phyloP scores from a whole-genome alignment of 768 basidiomycete species.

The Psilocybe sp. region DNA sequence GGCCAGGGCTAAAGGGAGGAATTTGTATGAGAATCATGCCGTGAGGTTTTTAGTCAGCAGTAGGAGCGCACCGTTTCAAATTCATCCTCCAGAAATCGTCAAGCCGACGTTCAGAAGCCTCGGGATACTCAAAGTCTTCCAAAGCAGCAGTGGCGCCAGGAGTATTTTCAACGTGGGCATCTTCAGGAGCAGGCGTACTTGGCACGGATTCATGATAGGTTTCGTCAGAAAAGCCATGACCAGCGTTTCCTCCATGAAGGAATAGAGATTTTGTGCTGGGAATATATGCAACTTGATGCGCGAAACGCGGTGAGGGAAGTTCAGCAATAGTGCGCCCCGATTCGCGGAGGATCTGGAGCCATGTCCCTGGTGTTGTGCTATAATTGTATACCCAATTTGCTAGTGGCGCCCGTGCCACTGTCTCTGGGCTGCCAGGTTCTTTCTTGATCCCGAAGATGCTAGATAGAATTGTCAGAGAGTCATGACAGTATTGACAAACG shows the following conservation, averaged over 20 bases:
- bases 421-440: conserved; percentile 32
- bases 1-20: conserved; percentile 43
- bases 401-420: conserved; percentile 40
- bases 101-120: conserved; percentile 45
- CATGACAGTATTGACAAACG: not conserved
- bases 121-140: conserved; percentile 20
- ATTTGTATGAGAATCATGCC: not conserved
- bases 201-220: too few relatives aligned
- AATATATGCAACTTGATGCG: conserved; percentile 79
- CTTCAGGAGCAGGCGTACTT: too few relatives aligned
- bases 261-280: conserved; percentile 51
- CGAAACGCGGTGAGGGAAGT: conserved; percentile 64
- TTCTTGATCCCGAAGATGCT: conserved; percentile 66
- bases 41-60: not conserved
- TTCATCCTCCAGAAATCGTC: conserved; percentile 82
- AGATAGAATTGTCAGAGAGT: not conserved
- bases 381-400: conserved; percentile 73
- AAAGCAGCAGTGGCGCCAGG: conserved; percentile 10
- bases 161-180: too few relatives aligned
- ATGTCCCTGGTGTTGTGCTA: conserved; percentile 54
- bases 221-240: conserved; percentile 16
- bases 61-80: conserved; percentile 50
- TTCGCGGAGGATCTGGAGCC: conserved; percentile 56
- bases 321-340: conserved; percentile 22
- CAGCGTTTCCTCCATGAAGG: conserved; percentile 78